Evolutionary conservation across 805 yeast species (phyloP).

Genomic region (Yarrowia phangngaensis): DNA sequence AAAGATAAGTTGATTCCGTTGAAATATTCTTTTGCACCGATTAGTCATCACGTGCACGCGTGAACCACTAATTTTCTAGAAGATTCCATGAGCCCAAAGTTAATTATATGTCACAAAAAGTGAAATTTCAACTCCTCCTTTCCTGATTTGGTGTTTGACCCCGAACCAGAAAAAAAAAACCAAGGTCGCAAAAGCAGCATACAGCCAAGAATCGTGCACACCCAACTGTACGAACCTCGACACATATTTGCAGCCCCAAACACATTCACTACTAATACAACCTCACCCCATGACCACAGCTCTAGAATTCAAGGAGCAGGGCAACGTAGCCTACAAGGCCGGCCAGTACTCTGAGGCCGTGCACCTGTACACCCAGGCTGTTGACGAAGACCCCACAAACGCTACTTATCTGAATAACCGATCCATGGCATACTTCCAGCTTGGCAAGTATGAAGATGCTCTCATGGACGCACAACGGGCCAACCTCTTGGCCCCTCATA

Average conservation of each 20-base stretch:
- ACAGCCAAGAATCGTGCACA: too few species aligned
- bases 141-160: background rate
- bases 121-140: slow-evolving; percentile 21
- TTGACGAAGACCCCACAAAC: slow-evolving; percentile 39
- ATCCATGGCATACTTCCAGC: slow-evolving; percentile 42
- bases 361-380: slow-evolving; percentile 39
- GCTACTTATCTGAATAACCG: slow-evolving; percentile 42
- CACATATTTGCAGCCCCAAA: too few species aligned
- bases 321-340: slow-evolving; percentile 41
- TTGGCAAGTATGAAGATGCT: slow-evolving; percentile 38
- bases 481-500: slow-evolving; percentile 36
- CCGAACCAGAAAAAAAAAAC: background rate
- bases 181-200: too few species aligned
- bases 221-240: too few species aligned
- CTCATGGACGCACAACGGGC: slow-evolving; percentile 39
- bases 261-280: too few species aligned
- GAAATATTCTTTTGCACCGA: too few species aligned
- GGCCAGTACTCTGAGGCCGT: slow-evolving; percentile 39
- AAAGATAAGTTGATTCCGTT: too few species aligned
- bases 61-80: slow-evolving; percentile 19
- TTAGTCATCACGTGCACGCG: too few species aligned
- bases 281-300: slow-evolving; percentile 15
- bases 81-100: slow-evolving; percentile 15
- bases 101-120: slow-evolving; percentile 7
- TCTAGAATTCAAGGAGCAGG: slow-evolving; percentile 38